Conservation (phyloP, 306 rosid genomes). For the Dicorynia guianensis region DNA sequence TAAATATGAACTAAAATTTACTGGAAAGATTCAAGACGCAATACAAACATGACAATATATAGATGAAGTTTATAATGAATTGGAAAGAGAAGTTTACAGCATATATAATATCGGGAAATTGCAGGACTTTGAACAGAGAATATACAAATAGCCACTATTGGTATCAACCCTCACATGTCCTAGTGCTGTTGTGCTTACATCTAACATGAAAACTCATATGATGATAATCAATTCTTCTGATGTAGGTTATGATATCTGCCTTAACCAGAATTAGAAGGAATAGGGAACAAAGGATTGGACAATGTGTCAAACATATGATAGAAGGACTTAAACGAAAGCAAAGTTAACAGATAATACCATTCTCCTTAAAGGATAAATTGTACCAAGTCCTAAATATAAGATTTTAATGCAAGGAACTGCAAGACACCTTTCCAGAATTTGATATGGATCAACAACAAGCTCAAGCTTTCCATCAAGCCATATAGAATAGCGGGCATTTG, state of each 20-base stretch:
- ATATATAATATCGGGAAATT: neutral
- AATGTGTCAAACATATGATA: conserved; percentile 16
- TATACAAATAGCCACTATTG: neutral
- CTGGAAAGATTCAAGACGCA: conserved; percentile 9
- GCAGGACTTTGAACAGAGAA: neutral
- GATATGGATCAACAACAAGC: conserved; percentile 91
- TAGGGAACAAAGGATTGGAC: neutral
- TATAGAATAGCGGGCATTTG: conserved; percentile 86
- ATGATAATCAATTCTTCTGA: conserved; percentile 8
- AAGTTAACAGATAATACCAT: neutral
- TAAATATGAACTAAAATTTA: neutral
- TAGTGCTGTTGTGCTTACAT: neutral
- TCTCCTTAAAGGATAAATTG: neutral
- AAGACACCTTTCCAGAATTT: conserved; percentile 85
- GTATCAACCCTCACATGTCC: conserved; percentile 17
- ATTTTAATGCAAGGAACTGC: conserved; percentile 19
- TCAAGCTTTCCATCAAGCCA: conserved; percentile 97
- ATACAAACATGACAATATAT: conserved; percentile 5
- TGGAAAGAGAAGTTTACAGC: neutral
- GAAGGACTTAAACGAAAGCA: neutral
- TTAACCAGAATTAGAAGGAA: conserved; percentile 26
- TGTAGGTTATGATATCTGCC: neutral
- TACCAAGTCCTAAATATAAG: neutral
- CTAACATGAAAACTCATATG: conserved; percentile 7
- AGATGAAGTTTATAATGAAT: neutral